phyloP scores from a whole-genome alignment of 345 rosid genomes.

The Hypericum perforatum region DNA sequence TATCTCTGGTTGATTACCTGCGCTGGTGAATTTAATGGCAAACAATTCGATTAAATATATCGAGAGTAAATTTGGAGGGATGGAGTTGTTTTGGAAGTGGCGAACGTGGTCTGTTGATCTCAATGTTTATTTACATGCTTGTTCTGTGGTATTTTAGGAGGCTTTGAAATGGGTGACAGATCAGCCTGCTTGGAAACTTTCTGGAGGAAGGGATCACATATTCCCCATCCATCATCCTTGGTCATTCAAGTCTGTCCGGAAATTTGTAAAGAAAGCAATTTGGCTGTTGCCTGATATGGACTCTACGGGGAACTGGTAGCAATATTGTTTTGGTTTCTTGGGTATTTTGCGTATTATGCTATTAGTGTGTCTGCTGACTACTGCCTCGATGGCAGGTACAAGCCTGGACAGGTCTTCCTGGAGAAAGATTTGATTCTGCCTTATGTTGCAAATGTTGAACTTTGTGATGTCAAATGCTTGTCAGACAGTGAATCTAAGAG shows the following conservation, averaged over 20 bases:
- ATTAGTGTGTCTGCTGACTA: constrained; percentile 10
- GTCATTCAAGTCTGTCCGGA: constrained; percentile 93
- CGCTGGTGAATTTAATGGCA: too few species aligned
- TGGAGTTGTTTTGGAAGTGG: constrained; percentile 2
- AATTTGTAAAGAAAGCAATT: constrained; percentile 67
- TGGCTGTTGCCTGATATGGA: constrained; percentile 99
- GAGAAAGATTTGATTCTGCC: constrained; percentile 96
- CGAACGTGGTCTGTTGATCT: neutral
- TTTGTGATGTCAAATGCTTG: constrained; percentile 64
- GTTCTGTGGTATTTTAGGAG: constrained; percentile 36
- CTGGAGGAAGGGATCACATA: constrained; percentile 90
- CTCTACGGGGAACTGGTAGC: constrained; percentile 90
- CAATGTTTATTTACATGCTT: neutral
- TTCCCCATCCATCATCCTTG: constrained; percentile 99
- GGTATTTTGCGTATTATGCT: constrained; percentile 4
- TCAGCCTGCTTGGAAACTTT: constrained; percentile 93
- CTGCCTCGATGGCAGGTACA: constrained; percentile 53
- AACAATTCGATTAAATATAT: too few species aligned
- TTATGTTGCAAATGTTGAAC: constrained; percentile 77
- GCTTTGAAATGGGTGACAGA: constrained; percentile 93
- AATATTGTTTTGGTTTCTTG: too few species aligned
- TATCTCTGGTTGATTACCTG: too few species aligned
- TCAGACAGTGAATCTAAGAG: constrained; percentile 53
- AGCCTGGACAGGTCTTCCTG: constrained; percentile 87
- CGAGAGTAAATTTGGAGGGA: too few species aligned